Base-by-base conservation (phyloP, 306 rosid genomes). In the Quercus engelmannii region DNA sequence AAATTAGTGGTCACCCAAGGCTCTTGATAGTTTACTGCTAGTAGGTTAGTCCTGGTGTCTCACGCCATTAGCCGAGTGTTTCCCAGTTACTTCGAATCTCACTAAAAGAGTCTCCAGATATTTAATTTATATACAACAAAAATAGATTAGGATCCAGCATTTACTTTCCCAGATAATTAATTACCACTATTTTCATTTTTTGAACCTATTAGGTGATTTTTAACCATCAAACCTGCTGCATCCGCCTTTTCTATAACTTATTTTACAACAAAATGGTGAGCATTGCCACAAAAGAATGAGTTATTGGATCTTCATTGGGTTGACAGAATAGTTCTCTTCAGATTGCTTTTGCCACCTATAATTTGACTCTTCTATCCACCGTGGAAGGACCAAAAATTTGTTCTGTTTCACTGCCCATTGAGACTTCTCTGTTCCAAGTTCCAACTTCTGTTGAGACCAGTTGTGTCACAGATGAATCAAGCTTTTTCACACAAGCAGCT, bases 291-390 rank as follows among this genome's bases (percentile, higher is more conserved):
- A 6, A 20, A 13, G 9, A 38, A 38, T 38, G 10, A 25, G 41
- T 83, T 87, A 82, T 26, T 84, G 58, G 26, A 57, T 70, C 76
- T 82, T 88, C 6, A 4, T 63, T 73, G 58, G 51, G 41, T 55
- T 77, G 28, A 86, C 69, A 0, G 77, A 17, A 41, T 88, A 93
- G 67, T 84, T 87, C 71, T 89, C 98, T 81, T 91, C 99, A 1
- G 92, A 85, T 54, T 80, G 96, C 82, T 79, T 89, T 82, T 86
- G 68, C 98, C 98, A 93, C 83, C 91, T 80, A 73, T 81, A 96
- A 79, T 91, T 88, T 35, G 97, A 85, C 46, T 97, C 92, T 81
- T 93, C 97, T 31, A 93, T 80, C 99, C 97, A 96, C 63, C 69
- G 79, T 7, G 98, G 97, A 82, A 88, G 89, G 74, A 96, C 99